Evolutionary conservation across 139 green algal genomes (phyloP).

Genomic region (Deuterostichococcus epilithicus): DNA sequence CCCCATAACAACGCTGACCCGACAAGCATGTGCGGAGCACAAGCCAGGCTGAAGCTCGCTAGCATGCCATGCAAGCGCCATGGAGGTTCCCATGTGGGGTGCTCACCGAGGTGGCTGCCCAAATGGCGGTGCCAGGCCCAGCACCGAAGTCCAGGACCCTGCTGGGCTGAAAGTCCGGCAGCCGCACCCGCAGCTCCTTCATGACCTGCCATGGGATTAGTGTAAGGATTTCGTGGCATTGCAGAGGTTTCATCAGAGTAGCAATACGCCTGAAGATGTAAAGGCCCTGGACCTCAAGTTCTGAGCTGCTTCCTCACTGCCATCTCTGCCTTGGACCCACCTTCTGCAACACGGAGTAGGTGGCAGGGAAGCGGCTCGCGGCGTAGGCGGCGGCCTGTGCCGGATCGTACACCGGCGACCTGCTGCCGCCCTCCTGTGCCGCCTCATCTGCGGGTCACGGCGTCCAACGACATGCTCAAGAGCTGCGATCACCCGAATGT

Average conservation of each 20-base stretch:
- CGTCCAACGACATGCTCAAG: not conserved
- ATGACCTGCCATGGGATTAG: conserved; percentile 7
- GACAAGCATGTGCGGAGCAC: too few species aligned
- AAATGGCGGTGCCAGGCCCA: conserved; percentile 66
- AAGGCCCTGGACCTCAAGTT: not conserved
- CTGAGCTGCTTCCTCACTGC: not conserved
- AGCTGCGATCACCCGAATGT: not conserved
- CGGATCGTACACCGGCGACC: conserved; percentile 7
- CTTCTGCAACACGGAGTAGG: conserved; percentile 38
- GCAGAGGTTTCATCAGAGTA: not conserved
- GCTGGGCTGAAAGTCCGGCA: conserved; percentile 35
- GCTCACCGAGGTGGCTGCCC: conserved; percentile 52
- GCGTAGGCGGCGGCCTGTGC: conserved; percentile 33
- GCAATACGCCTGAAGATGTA: not conserved
- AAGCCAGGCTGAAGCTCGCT: too few species aligned
- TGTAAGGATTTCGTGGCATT: not conserved
- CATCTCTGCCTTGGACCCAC: not conserved
- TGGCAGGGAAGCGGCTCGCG: conserved; percentile 34
- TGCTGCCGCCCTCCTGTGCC: not conserved
- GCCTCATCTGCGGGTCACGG: not conserved
- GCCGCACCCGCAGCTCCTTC: conserved; percentile 24
- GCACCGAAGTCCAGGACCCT: conserved; percentile 72
- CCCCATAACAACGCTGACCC: too few species aligned
- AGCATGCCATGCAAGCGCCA: not conserved
- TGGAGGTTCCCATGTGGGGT: not conserved